phyloP scores from a whole-genome alignment of 108 stramenopile species.

The Licmophora abbreviata region DNA sequence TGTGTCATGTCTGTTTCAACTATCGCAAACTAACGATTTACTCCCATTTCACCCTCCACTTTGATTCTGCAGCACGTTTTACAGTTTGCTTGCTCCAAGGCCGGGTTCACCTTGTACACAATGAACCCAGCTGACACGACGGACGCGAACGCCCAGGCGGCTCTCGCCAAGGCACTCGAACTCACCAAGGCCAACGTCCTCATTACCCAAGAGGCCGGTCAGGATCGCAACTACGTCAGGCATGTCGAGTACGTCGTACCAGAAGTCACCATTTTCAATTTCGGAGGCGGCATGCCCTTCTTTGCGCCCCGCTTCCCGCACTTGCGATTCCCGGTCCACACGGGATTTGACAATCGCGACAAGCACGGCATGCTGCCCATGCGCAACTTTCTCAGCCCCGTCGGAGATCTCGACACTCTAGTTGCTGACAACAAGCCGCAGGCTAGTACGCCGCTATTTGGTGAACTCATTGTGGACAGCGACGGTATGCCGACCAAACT shows the following conservation, averaged over 20 bases:
- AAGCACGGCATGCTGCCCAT: constrained; percentile 67
- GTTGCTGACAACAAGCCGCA: constrained; percentile 28
- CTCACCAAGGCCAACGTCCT: constrained; percentile 77
- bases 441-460: constrained; percentile 69
- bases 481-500: constrained; percentile 62
- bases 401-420: constrained; percentile 36
- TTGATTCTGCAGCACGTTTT: constrained; percentile 64
- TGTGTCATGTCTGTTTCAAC: background rate
- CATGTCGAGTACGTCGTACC: constrained; percentile 65
- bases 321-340: constrained; percentile 75
- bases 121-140: constrained; percentile 72
- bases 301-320: constrained; percentile 81
- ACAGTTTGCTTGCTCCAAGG: constrained; percentile 87
- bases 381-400: constrained; percentile 64
- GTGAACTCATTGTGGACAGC: constrained; percentile 45
- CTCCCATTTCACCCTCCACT: background rate
- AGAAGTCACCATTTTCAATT: constrained; percentile 73
- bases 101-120: constrained; percentile 72
- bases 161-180: constrained; percentile 60
- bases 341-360: constrained; percentile 80
- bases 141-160: constrained; percentile 48
- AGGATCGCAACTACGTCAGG: constrained; percentile 75
- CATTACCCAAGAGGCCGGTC: constrained; percentile 72
- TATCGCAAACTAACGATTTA: background rate
- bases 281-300: constrained; percentile 71